Percentiles rank a stretch among this genome's conserved stretches.
Evolutionary conservation across 225 moss, liverwort and hornwort species (phyloP).

Genomic region (Sphagnum tenellum): DNA sequence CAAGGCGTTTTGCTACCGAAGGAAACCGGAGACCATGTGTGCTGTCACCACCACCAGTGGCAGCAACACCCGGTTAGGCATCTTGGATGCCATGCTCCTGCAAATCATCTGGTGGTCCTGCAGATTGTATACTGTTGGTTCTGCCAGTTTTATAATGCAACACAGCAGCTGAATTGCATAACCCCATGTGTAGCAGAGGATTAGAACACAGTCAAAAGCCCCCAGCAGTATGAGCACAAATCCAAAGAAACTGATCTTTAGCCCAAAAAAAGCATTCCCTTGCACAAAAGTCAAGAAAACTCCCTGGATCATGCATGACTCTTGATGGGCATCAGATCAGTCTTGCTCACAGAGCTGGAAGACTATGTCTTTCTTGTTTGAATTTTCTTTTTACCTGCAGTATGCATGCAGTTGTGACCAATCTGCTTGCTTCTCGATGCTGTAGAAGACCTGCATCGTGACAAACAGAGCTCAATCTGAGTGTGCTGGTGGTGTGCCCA

Average conservation of each 20-base stretch:
- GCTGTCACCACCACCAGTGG: constrained; percentile 24
- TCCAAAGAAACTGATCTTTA: too few relatives aligned
- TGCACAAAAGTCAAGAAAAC: neutral
- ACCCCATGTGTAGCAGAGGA: too few relatives aligned
- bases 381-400: constrained; percentile 52
- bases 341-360: neutral
- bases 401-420: constrained; percentile 57
- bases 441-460: constrained; percentile 38
- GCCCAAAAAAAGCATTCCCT: neutral
- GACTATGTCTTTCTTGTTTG: neutral
- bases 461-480: neutral
- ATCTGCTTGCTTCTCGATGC: constrained; percentile 43
- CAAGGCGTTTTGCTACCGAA: constrained; percentile 49
- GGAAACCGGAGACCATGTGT: constrained; percentile 48
- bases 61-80: too few relatives aligned
- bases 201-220: neutral
- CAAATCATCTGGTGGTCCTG: too few relatives aligned
- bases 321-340: neutral
- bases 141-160: too few relatives aligned
- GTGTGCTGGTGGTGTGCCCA: too few relatives aligned
- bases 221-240: neutral
- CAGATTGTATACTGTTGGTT: too few relatives aligned
- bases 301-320: neutral
- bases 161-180: too few relatives aligned
- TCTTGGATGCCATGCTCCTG: too few relatives aligned